A percentile compares a stretch with the other conserved stretches of the same genome.
Evolutionary conservation across 2,329 filamentous ascomycete species (phyloP).

Genomic region (Colletotrichum chrysophilum): DNA sequence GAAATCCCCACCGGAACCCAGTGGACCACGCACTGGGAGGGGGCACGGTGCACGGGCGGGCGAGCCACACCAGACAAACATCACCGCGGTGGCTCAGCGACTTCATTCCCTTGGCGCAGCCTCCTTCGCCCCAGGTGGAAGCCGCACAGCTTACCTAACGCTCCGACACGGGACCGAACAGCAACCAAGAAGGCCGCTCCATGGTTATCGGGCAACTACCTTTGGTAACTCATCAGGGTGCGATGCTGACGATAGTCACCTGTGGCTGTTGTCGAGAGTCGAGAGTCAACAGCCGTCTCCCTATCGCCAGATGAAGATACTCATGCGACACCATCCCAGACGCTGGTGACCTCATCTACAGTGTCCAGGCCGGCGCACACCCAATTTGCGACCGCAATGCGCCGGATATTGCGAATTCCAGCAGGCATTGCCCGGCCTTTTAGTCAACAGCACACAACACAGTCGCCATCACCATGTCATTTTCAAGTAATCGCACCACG

Average conservation of each 20-base stretch:
- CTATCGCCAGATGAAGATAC: background rate
- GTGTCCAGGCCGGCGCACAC: background rate
- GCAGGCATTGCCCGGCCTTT: constrained; percentile 5
- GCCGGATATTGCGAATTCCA: background rate
- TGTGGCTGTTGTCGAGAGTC: background rate
- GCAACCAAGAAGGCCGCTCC: background rate
- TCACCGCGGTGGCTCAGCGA: constrained; percentile 8
- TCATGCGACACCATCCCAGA: constrained; percentile 1
- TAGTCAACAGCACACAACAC: background rate
- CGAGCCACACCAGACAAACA: constrained; percentile 8
- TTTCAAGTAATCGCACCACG: background rate
- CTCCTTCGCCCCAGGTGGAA: background rate
- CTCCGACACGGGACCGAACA: constrained; percentile 10
- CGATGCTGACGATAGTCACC: background rate
- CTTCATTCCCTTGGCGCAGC: background rate
- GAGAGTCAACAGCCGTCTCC: background rate
- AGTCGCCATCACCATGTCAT: constrained; percentile 4
- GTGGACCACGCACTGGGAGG: background rate
- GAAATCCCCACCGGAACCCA: constrained; percentile 1
- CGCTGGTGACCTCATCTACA: background rate
- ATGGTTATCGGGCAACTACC: background rate
- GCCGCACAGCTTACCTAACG: background rate
- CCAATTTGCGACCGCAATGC: background rate
- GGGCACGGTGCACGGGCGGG: constrained; percentile 5
- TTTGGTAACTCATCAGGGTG: background rate